Base-by-base conservation (phyloP, 1,139 yeast species). In the Pichia cactophila region DNA sequence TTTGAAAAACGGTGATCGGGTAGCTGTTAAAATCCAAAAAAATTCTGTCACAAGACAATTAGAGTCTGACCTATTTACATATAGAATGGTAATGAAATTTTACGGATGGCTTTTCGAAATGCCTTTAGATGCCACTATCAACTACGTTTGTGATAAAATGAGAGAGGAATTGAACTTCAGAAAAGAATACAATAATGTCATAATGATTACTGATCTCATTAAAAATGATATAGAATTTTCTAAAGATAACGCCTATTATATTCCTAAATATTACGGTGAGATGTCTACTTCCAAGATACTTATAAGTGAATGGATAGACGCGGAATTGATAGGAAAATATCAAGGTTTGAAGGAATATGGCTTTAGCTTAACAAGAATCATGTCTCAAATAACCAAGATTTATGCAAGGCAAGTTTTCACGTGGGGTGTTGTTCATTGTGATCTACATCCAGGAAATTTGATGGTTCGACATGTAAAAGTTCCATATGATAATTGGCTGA, bases 401-500 rank as follows among this genome's bases (percentile, higher is more conserved):
- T 82, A 82, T 56, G 81, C 86, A 8, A 75, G 77, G 51, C 90
- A 83, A 68, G 81, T 84, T 33, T 86, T 84, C 63, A 71, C 75
- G 41, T 85, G 86, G 77, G 94, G 94, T 8, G 72, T 79, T 52
- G 81, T 86, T 16, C 94, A 86, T 63, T 80, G 89, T 47, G 95
- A 86, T 62, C 87, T 92, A 7, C 95, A 86, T 61, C 94, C 94
- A 1, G 95, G 95, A 4, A 86, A 86, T 61, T 65, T 86, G 53
- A 62, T 85, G 51, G 77, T 81, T 3, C 67, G 88, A 41, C 60
- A 69, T 31, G 65, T 61, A 17, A 51, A 68, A 29, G 45, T 53
- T 16, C 29, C 33, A 38, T 47, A 50, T 33, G 33, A 46, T 6
- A 47, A 45, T 33, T 26, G 43, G 29, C 46, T 52, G 6, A 45